These are phyloP conservation scores for Cadophora gregata DNA, from an alignment of 2,329 filamentous ascomycete species.

Conservation along the genomic window DNA sequence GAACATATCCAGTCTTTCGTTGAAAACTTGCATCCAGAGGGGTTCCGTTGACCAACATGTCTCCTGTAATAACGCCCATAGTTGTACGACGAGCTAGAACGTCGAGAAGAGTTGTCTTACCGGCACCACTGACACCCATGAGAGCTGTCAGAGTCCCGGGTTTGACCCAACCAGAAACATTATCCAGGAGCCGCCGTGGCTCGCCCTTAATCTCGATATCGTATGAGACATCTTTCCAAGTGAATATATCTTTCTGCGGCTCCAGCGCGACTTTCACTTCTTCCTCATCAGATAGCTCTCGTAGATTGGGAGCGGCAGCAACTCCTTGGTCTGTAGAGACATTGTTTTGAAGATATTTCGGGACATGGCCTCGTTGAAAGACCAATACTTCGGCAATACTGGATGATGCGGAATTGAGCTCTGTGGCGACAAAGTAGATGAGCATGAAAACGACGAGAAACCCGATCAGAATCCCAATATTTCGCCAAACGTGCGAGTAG, in stretches of 20 bases:
- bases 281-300: constrained; percentile 24
- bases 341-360: constrained; percentile 46
- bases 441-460: constrained; percentile 68
- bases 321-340: neutral
- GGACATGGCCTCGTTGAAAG: constrained; percentile 66
- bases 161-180: constrained; percentile 77
- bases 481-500: constrained; percentile 50
- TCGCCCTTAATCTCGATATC: constrained; percentile 75
- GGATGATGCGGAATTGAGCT: constrained; percentile 67
- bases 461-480: constrained; percentile 72
- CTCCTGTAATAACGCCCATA: constrained; percentile 87
- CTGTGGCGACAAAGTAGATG: constrained; percentile 68
- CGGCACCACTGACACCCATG: constrained; percentile 78
- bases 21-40: constrained; percentile 71
- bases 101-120: constrained; percentile 86
- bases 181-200: constrained; percentile 67
- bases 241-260: constrained; percentile 43
- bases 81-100: constrained; percentile 81
- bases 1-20: constrained; percentile 89
- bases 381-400: constrained; percentile 79
- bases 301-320: constrained; percentile 2
- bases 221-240: constrained; percentile 62
- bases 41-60: constrained; percentile 61
- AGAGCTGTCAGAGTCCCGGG: constrained; percentile 72
- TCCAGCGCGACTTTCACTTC: constrained; percentile 31